Evolutionary conservation across 257 asterid genomes (phyloP).

Genomic region (Avicennia marina): DNA sequence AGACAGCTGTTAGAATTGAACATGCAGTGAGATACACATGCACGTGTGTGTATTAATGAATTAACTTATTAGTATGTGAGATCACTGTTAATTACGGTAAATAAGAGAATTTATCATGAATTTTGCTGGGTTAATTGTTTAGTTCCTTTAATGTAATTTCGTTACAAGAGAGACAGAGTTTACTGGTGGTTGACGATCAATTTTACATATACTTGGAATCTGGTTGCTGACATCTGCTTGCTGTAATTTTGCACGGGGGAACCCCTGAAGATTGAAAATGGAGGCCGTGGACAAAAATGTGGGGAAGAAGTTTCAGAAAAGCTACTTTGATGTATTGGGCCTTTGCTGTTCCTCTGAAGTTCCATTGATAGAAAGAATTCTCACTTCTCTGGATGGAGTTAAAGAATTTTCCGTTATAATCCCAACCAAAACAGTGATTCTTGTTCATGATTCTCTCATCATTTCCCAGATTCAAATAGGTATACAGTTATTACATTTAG

Average conservation of each 20-base stretch:
- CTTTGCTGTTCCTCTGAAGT: slow-evolving; percentile 70
- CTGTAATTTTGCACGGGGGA: neutral
- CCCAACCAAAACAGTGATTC: slow-evolving; percentile 59
- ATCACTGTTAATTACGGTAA: too few species aligned
- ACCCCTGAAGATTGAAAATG: neutral
- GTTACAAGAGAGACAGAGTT: neutral
- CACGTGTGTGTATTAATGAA: neutral
- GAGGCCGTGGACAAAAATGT: slow-evolving; percentile 11
- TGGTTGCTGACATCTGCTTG: neutral
- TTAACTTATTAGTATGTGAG: neutral
- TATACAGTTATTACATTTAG: too few species aligned
- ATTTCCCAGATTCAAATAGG: slow-evolving; percentile 66
- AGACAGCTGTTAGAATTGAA: neutral
- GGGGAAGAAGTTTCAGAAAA: slow-evolving; percentile 44
- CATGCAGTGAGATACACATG: neutral
- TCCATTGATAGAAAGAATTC: slow-evolving; percentile 46
- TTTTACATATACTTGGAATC: too few species aligned
- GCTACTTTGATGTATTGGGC: slow-evolving; percentile 87
- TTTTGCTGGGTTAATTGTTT: neutral
- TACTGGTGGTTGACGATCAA: neutral
- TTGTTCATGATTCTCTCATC: slow-evolving; percentile 53
- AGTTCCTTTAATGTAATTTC: neutral
- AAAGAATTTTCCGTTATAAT: slow-evolving; percentile 58
- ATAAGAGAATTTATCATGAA: too few species aligned
- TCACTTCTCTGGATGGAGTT: slow-evolving; percentile 59